Conservation (phyloP, 257 asterid genomes). For the Solanum raphanifolium region DNA sequence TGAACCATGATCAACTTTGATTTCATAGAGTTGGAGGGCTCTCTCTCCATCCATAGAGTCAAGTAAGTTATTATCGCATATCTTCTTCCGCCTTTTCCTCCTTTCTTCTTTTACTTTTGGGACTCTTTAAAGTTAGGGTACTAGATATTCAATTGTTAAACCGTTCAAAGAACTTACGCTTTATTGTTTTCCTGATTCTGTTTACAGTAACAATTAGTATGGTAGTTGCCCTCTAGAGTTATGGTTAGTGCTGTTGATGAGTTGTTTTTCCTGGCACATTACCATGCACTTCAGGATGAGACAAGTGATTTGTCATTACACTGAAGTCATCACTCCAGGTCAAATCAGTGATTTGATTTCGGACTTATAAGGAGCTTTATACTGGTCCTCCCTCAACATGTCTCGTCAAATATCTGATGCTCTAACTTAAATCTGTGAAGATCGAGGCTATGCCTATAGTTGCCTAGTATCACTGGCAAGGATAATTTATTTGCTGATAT, state of each 20-base stretch:
- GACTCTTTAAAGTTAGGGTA: neutral
- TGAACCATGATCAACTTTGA: neutral
- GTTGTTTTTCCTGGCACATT: neutral
- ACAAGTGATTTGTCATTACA: neutral
- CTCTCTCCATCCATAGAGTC: neutral
- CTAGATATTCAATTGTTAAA: neutral
- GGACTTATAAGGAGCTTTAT: neutral
- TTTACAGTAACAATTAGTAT: neutral
- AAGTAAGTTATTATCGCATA: neutral
- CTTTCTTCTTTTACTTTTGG: neutral
- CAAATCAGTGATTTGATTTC: neutral
- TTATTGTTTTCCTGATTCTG: too few relatives aligned
- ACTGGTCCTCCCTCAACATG: neutral
- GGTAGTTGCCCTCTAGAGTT: neutral
- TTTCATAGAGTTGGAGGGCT: neutral
- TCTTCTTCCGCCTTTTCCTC: neutral
- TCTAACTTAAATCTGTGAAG: neutral
- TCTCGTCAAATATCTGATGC: neutral
- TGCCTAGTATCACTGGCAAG: neutral
- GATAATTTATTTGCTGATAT: neutral
- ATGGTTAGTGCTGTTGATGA: neutral
- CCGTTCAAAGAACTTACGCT: neutral
- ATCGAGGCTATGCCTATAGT: neutral
- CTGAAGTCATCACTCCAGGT: neutral
- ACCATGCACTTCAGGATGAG: neutral